Evolutionary conservation across 495 filamentous ascomycete genomes (phyloP).

Genomic region (Trichoderma erinaceum): DNA sequence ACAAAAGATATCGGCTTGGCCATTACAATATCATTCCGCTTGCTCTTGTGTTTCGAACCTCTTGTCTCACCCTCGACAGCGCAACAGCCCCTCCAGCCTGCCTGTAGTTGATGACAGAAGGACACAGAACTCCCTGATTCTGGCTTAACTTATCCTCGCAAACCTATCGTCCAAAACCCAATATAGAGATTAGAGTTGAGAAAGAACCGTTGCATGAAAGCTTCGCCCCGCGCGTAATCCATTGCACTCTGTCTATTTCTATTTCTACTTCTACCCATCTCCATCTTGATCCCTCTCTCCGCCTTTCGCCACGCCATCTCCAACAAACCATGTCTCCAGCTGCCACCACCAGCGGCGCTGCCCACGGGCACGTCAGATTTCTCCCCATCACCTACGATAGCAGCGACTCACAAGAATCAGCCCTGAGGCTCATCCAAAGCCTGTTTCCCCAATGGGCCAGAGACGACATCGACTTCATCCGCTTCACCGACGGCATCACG

Average conservation of each 20-base stretch:
- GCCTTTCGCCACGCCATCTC: background rate
- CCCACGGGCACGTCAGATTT: slow-evolving; percentile 35
- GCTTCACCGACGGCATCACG: slow-evolving; percentile 96
- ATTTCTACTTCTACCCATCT: background rate
- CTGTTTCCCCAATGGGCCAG: slow-evolving; percentile 79
- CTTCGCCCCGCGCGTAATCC: background rate
- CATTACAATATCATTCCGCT: background rate
- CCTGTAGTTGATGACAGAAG: background rate
- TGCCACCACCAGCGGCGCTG: slow-evolving; percentile 10
- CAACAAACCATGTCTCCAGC: slow-evolving; percentile 13
- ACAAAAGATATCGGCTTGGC: background rate
- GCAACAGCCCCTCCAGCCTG: background rate
- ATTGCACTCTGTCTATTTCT: background rate
- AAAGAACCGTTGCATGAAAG: background rate
- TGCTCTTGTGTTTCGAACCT: background rate
- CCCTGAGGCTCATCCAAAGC: slow-evolving; percentile 69
- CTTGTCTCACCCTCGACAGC: background rate
- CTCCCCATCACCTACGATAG: slow-evolving; percentile 73
- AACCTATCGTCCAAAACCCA: background rate
- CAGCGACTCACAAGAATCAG: slow-evolving; percentile 67
- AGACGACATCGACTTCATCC: slow-evolving; percentile 69
- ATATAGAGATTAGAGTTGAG: background rate
- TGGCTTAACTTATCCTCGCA: background rate
- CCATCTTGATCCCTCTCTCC: background rate
- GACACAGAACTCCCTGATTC: background rate